Percentiles rank a stretch among this genome's conserved stretches.
These are phyloP conservation scores for Agroathelia rolfsii DNA, from an alignment of 1,284 basidiomycete genomes.

Conservation along the genomic window DNA sequence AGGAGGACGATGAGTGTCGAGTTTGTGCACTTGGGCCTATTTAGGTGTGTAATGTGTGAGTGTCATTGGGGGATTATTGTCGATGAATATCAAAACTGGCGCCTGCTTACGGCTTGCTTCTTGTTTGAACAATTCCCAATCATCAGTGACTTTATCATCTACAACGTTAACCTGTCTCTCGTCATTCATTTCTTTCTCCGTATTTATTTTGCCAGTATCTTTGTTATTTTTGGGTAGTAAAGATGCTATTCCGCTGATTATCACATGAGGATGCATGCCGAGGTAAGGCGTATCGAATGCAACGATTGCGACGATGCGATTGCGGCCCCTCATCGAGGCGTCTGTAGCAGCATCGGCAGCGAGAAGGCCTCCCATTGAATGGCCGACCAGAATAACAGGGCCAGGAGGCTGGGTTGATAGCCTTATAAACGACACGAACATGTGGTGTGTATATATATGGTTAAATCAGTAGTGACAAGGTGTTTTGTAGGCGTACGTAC, in stretches of 20 bases:
- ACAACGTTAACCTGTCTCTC: constrained; percentile 32
- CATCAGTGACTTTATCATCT: constrained; percentile 33
- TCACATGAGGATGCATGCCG: constrained; percentile 52
- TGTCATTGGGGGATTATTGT: constrained; percentile 5
- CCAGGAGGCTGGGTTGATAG: constrained; percentile 41
- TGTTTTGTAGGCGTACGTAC: no score
- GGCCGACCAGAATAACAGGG: constrained; percentile 42
- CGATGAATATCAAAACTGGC: no score
- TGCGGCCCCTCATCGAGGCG: no score
- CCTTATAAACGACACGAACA: no score
- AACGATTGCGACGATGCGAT: constrained; percentile 40
- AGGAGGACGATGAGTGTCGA: not conserved
- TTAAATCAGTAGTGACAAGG: constrained; percentile 1
- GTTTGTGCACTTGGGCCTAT: constrained; percentile 8
- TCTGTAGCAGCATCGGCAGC: constrained; percentile 43
- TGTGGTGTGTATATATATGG: constrained; percentile 1
- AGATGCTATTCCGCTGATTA: constrained; percentile 44
- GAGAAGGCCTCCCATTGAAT: constrained; percentile 51
- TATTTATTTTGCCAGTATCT: constrained; percentile 13
- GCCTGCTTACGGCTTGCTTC: constrained; percentile 23
- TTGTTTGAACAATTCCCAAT: constrained; percentile 34
- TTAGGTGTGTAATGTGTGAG: constrained; percentile 10
- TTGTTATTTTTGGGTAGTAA: constrained; percentile 30
- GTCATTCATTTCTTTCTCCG: constrained; percentile 35
- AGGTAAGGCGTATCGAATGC: constrained; percentile 49